Conservation (phyloP, 768 basidiomycete genomes). For the Hydnomerulius pinastri region DNA sequence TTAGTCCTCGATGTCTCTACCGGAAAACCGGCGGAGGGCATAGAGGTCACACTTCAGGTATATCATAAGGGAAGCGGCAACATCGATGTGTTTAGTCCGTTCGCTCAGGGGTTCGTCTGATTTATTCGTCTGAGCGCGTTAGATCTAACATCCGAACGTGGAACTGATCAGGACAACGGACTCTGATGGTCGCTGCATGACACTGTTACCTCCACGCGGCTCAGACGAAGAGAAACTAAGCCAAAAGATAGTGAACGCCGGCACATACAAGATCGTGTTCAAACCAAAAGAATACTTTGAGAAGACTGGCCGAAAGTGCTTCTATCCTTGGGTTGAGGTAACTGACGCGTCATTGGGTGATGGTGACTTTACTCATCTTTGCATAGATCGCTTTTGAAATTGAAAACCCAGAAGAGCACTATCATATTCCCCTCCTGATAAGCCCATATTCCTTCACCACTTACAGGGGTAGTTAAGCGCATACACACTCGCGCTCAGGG, state of each 20-base stretch:
- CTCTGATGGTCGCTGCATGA: conserved; percentile 77
- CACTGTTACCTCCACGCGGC: conserved; percentile 61
- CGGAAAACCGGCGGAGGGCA: conserved; percentile 77
- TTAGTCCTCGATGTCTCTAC: conserved; percentile 84
- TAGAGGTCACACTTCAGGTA: conserved; percentile 63
- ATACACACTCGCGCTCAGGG: too few relatives aligned
- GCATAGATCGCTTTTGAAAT: conserved; percentile 77
- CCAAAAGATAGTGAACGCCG: conserved; percentile 46
- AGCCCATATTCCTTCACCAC: conserved; percentile 93
- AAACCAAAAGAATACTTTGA: conserved; percentile 84
- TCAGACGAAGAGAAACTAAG: conserved; percentile 46
- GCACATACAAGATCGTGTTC: conserved; percentile 83
- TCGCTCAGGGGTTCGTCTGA: conserved; percentile 60
- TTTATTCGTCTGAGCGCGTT: background rate
- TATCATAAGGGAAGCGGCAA: conserved; percentile 39
- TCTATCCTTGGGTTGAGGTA: conserved; percentile 93
- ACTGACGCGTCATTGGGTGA: conserved; percentile 12
- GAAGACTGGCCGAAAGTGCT: conserved; percentile 58
- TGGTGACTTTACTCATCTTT: conserved; percentile 6
- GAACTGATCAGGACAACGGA: conserved; percentile 63
- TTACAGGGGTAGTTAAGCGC: conserved; percentile 77
- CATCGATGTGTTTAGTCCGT: conserved; percentile 48
- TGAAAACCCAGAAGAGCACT: conserved; percentile 73
- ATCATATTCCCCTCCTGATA: conserved; percentile 90
- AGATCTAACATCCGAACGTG: background rate